phyloP scores from a whole-genome alignment of 805 yeast genomes.

The Helenozyma baotianmanensis region DNA sequence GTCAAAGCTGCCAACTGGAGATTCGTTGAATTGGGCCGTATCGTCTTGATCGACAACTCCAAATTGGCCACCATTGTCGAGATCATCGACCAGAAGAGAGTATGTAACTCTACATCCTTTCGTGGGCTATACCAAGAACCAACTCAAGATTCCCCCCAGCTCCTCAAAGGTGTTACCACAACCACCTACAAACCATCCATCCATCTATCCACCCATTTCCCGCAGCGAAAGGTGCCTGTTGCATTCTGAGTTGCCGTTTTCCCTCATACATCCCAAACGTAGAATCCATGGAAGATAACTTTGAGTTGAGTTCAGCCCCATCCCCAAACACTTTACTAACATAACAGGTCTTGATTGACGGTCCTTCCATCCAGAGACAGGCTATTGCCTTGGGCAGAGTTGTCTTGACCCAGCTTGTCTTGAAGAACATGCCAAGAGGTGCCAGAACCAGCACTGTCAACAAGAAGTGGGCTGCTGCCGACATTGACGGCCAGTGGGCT shows the following conservation, averaged over 20 bases:
- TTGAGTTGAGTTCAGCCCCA: too few species aligned
- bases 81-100: conserved; percentile 99
- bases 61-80: conserved; percentile 97
- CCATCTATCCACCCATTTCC: too few species aligned
- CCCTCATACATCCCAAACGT: too few species aligned
- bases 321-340: conserved; percentile 22
- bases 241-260: too few species aligned
- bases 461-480: conserved; percentile 93
- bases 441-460: conserved; percentile 78
- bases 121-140: too few species aligned
- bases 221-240: too few species aligned
- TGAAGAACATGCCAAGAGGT: conserved; percentile 88
- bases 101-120: conserved; percentile 40
- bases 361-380: conserved; percentile 96
- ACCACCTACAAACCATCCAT: too few species aligned
- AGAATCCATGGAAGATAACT: too few species aligned
- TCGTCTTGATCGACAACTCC: conserved; percentile 81
- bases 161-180: too few species aligned
- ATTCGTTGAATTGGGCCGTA: conserved; percentile 98
- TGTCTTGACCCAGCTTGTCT: conserved; percentile 88
- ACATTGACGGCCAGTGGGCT: conserved; percentile 85
- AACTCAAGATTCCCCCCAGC: too few species aligned
- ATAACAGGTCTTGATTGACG: conserved; percentile 82
- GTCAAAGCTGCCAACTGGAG: conserved; percentile 99
- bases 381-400: conserved; percentile 81